Base-by-base conservation (phyloP, 768 basidiomycete species). In the Tulasnella sp. region DNA sequence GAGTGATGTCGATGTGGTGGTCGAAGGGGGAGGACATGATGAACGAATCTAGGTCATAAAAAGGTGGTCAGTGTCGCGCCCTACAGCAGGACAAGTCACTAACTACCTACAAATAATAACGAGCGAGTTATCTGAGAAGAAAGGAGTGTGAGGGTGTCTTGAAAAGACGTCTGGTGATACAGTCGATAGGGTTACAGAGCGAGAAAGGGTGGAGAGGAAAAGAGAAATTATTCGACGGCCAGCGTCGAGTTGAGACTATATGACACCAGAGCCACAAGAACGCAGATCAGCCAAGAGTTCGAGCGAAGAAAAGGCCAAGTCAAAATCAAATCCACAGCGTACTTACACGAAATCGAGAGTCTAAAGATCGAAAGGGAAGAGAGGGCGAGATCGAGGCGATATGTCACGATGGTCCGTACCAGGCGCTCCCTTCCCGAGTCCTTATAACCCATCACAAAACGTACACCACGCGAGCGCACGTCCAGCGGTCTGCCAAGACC, bases 31-130 rank as follows among this genome's bases (percentile, higher is more conserved):
- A 69, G 64, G 64, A 20, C 54, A 54, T 54, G 12, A 69, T 28
- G 37, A 69, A 28, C 12, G 34, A 20, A 69, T 28, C 64, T 28
- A 37, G 31, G 18, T 34, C 64, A 31, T 14, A 69, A 31, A 11
- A 31, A 12, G 7, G 34, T 6, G 34, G 54, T 54, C 54, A 54
- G 54, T 4, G 50, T 50, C 50, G 7, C 50, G 50, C 16, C 50
- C n/a, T n/a, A n/a, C n/a, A n/a, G n/a, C n/a, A n/a, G n/a, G n/a
- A n/a, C n/a, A n/a, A n/a, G n/a, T n/a, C n/a, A n/a, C n/a, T n/a
- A n/a, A n/a, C n/a, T n/a, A n/a, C n/a, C n/a, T n/a, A 69, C 64
- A 69, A 69, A 69, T 37, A 69, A 69, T 28, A 69, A 69, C 14
- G 20, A 69, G 18, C 12, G 64, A 18, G 24, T 69, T 69, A 12